Percentiles rank a stretch among this genome's conserved stretches.
Evolutionary conservation across 305 asterid genomes (phyloP).

Genomic region (Petunia hybrid): DNA sequence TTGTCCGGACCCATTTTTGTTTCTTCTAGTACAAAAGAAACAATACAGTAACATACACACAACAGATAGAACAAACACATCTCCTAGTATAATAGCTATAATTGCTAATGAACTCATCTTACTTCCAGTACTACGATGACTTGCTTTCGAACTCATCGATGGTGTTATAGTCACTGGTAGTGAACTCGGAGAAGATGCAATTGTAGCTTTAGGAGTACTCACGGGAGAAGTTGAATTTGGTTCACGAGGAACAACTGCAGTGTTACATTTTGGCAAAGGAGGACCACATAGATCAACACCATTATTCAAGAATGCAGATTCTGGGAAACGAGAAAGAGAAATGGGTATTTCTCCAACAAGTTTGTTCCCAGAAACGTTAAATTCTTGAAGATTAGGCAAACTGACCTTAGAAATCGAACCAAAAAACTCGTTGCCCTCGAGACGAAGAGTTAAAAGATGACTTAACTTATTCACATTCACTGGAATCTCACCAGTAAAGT

Average conservation of each 20-base stretch:
- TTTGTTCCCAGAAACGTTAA: conserved; percentile 72
- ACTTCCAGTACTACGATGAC: conserved; percentile 35
- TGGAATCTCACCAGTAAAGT: conserved; percentile 66
- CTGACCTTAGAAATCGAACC: conserved; percentile 59
- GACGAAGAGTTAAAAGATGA: conserved; percentile 64
- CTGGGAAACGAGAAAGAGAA: conserved; percentile 62
- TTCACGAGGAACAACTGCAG: conserved; percentile 46
- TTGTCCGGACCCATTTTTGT: conserved; percentile 42
- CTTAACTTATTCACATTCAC: conserved; percentile 47
- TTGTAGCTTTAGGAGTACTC: conserved; percentile 46
- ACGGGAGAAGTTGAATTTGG: conserved; percentile 74
- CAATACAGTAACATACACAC: conserved; percentile 68
- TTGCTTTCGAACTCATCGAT: conserved; percentile 40
- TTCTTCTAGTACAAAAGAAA: conserved; percentile 51
- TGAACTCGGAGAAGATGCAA: conserved; percentile 64
- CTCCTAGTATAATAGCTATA: conserved; percentile 69
- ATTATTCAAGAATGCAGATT: conserved; percentile 60
- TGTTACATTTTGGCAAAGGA: conserved; percentile 62
- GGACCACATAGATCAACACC: conserved; percentile 62
- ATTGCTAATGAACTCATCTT: conserved; percentile 63
- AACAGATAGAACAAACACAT: conserved; percentile 61
- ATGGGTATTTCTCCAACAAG: conserved; percentile 68
- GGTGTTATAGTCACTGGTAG: conserved; percentile 52
- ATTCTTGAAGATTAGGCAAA: conserved; percentile 63
- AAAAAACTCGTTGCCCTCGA: conserved; percentile 67